Evolutionary conservation across 805 yeast genomes (phyloP).

Genomic region (Metschnikowia bowlesiae): DNA sequence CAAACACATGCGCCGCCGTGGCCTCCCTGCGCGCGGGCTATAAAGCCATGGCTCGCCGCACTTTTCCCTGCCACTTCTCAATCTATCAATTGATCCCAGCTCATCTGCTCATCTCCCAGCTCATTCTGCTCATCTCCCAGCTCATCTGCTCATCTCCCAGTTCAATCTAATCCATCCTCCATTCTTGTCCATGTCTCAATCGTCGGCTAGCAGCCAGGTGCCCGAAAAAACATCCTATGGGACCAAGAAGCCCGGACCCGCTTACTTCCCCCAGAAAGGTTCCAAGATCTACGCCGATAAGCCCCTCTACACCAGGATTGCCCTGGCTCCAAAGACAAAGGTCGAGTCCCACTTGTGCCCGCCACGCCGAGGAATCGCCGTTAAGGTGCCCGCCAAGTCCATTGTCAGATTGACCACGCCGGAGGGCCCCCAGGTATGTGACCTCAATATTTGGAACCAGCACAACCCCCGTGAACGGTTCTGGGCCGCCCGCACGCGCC

Average conservation of each 20-base stretch:
- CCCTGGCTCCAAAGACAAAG: slow-evolving; percentile 40
- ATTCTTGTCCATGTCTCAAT: slow-evolving; percentile 4
- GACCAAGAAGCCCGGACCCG: slow-evolving; percentile 46
- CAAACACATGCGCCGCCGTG: too few species aligned
- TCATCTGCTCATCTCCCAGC: too few species aligned
- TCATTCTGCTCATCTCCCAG: too few species aligned
- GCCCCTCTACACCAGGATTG: slow-evolving; percentile 43
- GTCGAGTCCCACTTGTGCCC: slow-evolving; percentile 42
- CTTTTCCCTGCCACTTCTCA: too few species aligned
- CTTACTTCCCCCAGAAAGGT: slow-evolving; percentile 53
- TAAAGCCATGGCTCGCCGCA: too few species aligned
- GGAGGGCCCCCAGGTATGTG: slow-evolving; percentile 70
- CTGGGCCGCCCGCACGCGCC: slow-evolving; percentile 70
- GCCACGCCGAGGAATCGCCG: slow-evolving; percentile 57
- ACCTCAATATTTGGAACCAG: slow-evolving; percentile 59
- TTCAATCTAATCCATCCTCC: too few species aligned
- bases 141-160: too few species aligned
- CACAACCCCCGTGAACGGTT: slow-evolving; percentile 59
- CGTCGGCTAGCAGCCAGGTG: slow-evolving; percentile 22
- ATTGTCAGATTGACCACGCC: slow-evolving; percentile 59
- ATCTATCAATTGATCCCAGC: too few species aligned
- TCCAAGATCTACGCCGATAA: slow-evolving; percentile 50
- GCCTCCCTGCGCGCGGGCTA: too few species aligned
- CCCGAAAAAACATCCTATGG: slow-evolving; percentile 32
- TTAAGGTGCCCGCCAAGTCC: slow-evolving; percentile 58